Percentiles rank a stretch among this genome's conserved stretches.
Conservation (phyloP, 805 yeast genomes). For the Yamadazyma insecticola region DNA sequence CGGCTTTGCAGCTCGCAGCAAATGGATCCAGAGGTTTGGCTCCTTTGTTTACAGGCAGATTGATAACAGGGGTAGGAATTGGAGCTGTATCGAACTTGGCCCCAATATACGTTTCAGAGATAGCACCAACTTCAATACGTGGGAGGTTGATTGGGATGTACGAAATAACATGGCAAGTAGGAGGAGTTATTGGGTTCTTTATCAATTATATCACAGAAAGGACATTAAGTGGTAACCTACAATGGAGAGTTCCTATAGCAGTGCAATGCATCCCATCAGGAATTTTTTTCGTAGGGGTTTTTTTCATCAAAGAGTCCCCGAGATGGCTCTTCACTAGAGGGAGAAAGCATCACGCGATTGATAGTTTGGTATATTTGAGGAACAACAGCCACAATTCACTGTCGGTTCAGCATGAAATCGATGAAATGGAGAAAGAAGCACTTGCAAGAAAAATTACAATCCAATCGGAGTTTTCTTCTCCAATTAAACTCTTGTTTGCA, state of each 20-base stretch:
- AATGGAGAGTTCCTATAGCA: constrained; percentile 47
- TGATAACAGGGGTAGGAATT: constrained; percentile 48
- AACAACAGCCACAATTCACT: constrained; percentile 31
- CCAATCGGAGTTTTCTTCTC: constrained; percentile 38
- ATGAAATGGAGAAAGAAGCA: constrained; percentile 19
- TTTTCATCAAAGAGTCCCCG: constrained; percentile 43
- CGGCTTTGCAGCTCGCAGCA: constrained; percentile 37
- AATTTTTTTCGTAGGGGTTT: constrained; percentile 34
- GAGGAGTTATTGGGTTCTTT: constrained; percentile 46
- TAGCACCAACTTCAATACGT: constrained; percentile 40
- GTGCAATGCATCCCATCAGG: constrained; percentile 44
- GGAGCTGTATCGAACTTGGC: constrained; percentile 48
- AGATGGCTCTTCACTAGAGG: constrained; percentile 37
- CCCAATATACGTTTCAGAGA: constrained; percentile 44
- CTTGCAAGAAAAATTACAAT: constrained; percentile 20
- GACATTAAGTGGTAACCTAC: constrained; percentile 28
- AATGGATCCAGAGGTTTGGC: too few species aligned
- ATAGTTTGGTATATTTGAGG: constrained; percentile 35
- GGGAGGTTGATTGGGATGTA: constrained; percentile 43
- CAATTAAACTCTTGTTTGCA: constrained; percentile 30
- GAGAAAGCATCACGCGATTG: constrained; percentile 27
- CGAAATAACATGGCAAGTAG: constrained; percentile 48
- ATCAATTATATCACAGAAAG: constrained; percentile 43
- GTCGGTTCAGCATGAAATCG: constrained; percentile 38
- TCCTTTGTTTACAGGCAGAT: too few species aligned